Conservation (phyloP, 768 basidiomycete species). For the Mycena haematopus region DNA sequence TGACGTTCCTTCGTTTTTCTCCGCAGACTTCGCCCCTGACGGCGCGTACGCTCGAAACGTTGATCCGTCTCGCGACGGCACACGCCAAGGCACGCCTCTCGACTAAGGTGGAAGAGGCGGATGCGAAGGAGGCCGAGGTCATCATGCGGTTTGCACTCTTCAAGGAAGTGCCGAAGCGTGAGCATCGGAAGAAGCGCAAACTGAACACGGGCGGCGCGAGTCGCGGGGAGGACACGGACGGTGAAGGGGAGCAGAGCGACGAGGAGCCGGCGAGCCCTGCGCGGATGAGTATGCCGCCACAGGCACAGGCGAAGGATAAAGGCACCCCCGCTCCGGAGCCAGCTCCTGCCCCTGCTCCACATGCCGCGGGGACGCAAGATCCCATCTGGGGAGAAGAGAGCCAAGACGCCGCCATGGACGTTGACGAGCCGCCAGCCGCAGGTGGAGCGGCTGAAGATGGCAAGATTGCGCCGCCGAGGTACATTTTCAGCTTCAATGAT, state of each 20-base stretch:
- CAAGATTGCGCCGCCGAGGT: slow-evolving; percentile 65
- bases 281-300: slow-evolving; percentile 58
- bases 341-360: slow-evolving; percentile 26
- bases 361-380: slow-evolving; percentile 48
- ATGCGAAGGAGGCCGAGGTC: slow-evolving; percentile 90
- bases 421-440: slow-evolving; percentile 47
- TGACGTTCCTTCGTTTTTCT: background rate
- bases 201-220: slow-evolving; percentile 70
- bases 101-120: slow-evolving; percentile 78
- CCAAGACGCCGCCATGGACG: slow-evolving; percentile 69
- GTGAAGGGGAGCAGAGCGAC: slow-evolving; percentile 56
- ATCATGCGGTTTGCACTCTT: slow-evolving; percentile 97
- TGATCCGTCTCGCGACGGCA: slow-evolving; percentile 97
- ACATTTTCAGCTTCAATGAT: slow-evolving; percentile 34
- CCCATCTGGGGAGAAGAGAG: slow-evolving; percentile 73
- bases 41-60: slow-evolving; percentile 96
- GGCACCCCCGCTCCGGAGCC: slow-evolving; percentile 25
- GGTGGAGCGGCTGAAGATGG: slow-evolving; percentile 45
- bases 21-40: slow-evolving; percentile 93
- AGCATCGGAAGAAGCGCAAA: slow-evolving; percentile 85
- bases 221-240: slow-evolving; percentile 55
- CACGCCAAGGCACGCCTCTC: slow-evolving; percentile 97
- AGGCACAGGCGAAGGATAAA: slow-evolving; percentile 24
- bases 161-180: slow-evolving; percentile 92
- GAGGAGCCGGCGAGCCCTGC: slow-evolving; percentile 46